Percentiles rank a stretch among this genome's conserved stretches.
phyloP scores from a whole-genome alignment of 176 grass and related monocot genomes.

The Pharus latifolius region DNA sequence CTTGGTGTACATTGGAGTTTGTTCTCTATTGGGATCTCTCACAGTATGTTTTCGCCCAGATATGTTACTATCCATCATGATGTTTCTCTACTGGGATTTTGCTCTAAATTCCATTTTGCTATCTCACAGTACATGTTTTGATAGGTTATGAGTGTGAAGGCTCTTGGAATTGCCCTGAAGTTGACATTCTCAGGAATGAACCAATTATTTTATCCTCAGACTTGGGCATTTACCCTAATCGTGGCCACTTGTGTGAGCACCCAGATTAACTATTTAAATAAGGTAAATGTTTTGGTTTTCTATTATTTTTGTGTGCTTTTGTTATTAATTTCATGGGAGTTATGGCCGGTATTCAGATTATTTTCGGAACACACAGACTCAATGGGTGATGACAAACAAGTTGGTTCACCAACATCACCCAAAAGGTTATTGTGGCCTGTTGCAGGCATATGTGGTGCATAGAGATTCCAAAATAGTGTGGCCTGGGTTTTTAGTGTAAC shows the following conservation, averaged over 20 bases:
- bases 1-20: slow-evolving; percentile 89
- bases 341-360: too few relatives aligned
- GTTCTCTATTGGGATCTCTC: slow-evolving; percentile 89
- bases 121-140: slow-evolving; percentile 20
- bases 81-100: neutral
- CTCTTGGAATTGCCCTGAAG: slow-evolving; percentile 89
- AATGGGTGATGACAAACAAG: neutral
- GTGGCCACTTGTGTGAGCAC: slow-evolving; percentile 69
- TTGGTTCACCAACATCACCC: neutral
- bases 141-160: slow-evolving; percentile 90
- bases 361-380: neutral
- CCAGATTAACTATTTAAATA: slow-evolving; percentile 94
- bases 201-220: slow-evolving; percentile 81
- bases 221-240: slow-evolving; percentile 79
- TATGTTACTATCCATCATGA: neutral
- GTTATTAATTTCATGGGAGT: too few relatives aligned
- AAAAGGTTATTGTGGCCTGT: neutral
- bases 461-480: neutral
- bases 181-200: slow-evolving; percentile 92
- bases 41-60: slow-evolving; percentile 35
- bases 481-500: neutral
- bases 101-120: slow-evolving; percentile 4
- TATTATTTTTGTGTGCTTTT: neutral
- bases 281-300: slow-evolving; percentile 25
- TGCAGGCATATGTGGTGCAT: neutral